Conservation (phyloP, 1,284 basidiomycete species). For the Polyporus tsugae region DNA sequence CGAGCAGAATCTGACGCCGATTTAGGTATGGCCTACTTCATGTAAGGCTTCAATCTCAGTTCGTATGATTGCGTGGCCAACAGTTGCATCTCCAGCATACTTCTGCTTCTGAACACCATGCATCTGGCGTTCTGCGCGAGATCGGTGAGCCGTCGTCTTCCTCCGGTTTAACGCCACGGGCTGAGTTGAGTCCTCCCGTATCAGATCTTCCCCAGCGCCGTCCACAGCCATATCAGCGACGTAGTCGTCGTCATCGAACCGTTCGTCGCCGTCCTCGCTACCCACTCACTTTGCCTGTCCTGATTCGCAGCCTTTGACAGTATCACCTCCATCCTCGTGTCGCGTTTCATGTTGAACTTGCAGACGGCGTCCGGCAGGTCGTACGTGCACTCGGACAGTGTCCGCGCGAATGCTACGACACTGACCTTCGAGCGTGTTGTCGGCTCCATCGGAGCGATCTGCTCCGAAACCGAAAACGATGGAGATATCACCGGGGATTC, state of each 20-base stretch:
- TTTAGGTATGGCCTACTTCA: background rate
- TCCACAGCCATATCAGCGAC: background rate
- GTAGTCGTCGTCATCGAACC: constrained; percentile 2
- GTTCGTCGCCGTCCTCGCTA: background rate
- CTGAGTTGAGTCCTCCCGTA: background rate
- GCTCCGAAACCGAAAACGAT: background rate
- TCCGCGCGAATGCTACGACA: background rate
- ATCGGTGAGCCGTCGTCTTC: background rate
- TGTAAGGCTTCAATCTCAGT: background rate
- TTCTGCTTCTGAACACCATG: background rate
- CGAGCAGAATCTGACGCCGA: background rate
- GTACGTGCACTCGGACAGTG: background rate
- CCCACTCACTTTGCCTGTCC: background rate
- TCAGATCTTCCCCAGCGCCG: background rate
- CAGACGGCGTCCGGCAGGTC: background rate
- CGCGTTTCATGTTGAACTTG: constrained; percentile 9
- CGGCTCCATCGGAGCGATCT: background rate
- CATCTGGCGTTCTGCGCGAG: background rate
- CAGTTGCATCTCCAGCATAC: background rate
- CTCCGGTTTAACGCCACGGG: background rate
- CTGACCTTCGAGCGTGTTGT: background rate
- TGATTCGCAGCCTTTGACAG: background rate
- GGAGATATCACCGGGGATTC: no score
- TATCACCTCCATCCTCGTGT: constrained; percentile 10
- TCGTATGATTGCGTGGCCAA: background rate